phyloP scores from a whole-genome alignment of 371 early-diverging fungal genomes.

The Pancytospora epiphaga region DNA sequence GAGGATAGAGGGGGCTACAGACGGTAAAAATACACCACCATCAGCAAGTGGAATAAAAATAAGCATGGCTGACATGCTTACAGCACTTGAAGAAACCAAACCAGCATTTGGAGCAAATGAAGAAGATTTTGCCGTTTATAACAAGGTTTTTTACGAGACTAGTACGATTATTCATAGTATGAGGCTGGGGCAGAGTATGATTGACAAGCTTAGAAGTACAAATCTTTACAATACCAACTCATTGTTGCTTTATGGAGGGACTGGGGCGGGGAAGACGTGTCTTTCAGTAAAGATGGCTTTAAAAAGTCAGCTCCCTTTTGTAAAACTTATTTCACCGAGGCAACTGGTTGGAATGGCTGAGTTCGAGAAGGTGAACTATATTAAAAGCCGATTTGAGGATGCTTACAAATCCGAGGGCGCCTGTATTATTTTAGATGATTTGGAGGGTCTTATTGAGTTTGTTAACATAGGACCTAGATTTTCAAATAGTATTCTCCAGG shows the following conservation, averaged over 20 bases:
- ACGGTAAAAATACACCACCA: background rate
- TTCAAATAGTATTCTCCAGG: slow-evolving; percentile 85
- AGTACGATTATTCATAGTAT: slow-evolving; percentile 72
- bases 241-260: slow-evolving; percentile 91
- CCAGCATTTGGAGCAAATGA: slow-evolving; percentile 93
- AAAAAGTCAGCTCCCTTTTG: slow-evolving; percentile 84
- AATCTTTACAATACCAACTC: slow-evolving; percentile 72
- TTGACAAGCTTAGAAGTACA: slow-evolving; percentile 65
- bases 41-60: slow-evolving; percentile 66
- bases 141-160: slow-evolving; percentile 70
- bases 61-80: slow-evolving; percentile 76
- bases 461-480: slow-evolving; percentile 93
- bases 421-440: slow-evolving; percentile 85
- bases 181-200: slow-evolving; percentile 64
- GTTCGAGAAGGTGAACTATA: slow-evolving; percentile 74
- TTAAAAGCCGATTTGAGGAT: slow-evolving; percentile 72
- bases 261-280: slow-evolving; percentile 96
- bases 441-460: slow-evolving; percentile 87
- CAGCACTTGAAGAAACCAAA: slow-evolving; percentile 83
- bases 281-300: slow-evolving; percentile 87
- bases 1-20: slow-evolving; percentile 61
- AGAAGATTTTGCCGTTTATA: slow-evolving; percentile 63
- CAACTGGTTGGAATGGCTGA: slow-evolving; percentile 87
- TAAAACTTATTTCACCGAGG: slow-evolving; percentile 90
- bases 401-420: slow-evolving; percentile 89